phyloP scores from a whole-genome alignment of 2,329 filamentous ascomycete species.

The Monilinia vaccinii-corymbosi region DNA sequence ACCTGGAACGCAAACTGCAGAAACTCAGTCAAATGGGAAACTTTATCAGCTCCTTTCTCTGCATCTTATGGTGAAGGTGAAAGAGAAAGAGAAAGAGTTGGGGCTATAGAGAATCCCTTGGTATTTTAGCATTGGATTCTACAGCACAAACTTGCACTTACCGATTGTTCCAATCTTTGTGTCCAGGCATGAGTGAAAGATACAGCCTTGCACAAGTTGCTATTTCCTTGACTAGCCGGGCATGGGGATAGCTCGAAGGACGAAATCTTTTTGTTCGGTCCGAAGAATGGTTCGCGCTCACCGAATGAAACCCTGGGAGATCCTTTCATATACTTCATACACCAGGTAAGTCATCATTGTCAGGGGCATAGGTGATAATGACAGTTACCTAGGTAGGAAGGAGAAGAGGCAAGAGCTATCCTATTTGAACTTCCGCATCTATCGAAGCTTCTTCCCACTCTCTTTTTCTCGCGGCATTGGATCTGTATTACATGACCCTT shows the following conservation, averaged over 20 bases:
- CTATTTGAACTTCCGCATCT: neutral
- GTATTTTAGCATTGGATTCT: neutral
- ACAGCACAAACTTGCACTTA: neutral
- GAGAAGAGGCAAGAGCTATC: neutral
- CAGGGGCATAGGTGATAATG: neutral
- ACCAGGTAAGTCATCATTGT: neutral
- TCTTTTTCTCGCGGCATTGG: neutral
- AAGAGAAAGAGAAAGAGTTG: no score
- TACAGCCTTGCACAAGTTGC: neutral
- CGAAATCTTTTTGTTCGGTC: neutral
- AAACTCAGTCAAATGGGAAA: conserved; percentile 3
- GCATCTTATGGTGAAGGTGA: neutral
- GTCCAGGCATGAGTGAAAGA: neutral
- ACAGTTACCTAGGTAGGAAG: neutral
- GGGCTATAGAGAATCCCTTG: neutral
- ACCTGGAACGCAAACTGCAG: neutral
- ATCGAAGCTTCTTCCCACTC: neutral
- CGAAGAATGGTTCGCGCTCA: neutral
- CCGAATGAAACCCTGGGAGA: neutral
- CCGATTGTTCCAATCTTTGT: neutral
- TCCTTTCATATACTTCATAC: neutral
- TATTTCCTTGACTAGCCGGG: neutral
- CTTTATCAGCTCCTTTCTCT: neutral
- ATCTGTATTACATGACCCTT: neutral
- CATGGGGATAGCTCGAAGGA: neutral